Evolutionary conservation across 441 rosid species (phyloP), one percentile per base, ranked within the genome.

Genomic region (Croton setiger): DNA sequence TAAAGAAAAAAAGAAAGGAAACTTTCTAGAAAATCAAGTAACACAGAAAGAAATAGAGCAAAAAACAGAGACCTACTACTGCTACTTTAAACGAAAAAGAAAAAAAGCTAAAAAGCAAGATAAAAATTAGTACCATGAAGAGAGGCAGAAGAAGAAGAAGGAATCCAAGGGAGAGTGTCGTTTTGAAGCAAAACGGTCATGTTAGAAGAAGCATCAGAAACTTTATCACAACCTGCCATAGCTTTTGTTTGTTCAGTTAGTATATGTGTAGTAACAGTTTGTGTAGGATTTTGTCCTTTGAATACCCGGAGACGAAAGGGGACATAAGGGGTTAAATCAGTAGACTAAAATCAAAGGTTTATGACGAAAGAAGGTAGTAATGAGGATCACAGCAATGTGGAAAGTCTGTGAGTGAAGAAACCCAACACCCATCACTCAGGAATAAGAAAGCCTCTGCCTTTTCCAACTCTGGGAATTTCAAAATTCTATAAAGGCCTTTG

Each of bases 141-240:
- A 60, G 75, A 9, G 56, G 81, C 37, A 58, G 84, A 73, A 56
- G 85, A 63, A 17, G 69, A 39, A 39, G 49, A 45, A 36, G 60
- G 81, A 64, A 23, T 75, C 82, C 72, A 63, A 55, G 79, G 73
- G 62, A 76, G 73, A 51, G 45, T 66, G n/a, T 72, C 72, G 37
- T 73, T 71, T 43, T 66, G 74, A 68, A 78, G 76, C 71, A 69
- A 68, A 71, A 72, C 36, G 39, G 68, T 53, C 18, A 69, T 44
- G 39, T 62, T 69, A 45, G 78, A 52, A 67, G 64, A 52, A 67
- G 64, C 35, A 37, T 69, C 76, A 56, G 70, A 44, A 20, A 67
- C 43, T 66, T 66, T 35, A 20, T 66, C 76, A 64, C 31, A 2
- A 27, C 63, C 74, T 37, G 71, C 76, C 81, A 82, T 76, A 43